Base-by-base conservation (phyloP, 2,329 filamentous ascomycete genomes). In the Alternaria sp. region DNA sequence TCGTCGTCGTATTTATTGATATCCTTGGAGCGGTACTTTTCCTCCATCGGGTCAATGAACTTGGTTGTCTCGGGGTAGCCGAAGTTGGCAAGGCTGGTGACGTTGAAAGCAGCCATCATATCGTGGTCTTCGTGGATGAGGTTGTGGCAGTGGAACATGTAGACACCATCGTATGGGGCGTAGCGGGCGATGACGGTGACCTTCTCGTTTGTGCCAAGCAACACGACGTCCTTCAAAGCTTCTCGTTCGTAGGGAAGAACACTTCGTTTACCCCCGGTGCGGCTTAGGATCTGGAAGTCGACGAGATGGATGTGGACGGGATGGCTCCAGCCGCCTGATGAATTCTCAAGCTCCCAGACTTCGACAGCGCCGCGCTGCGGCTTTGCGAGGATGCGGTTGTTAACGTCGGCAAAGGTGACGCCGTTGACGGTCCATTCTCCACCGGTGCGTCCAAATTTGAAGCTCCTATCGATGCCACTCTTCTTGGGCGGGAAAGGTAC, bases 251-350 rank as follows among this genome's bases (percentile, higher is more conserved):
- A 88, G 0, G 83, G 79, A 57, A 83, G 74, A 4, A 88, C 82
- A 17, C 74, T 70, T 7, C 74, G 71, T 15, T 78, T 76, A 6
- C 81, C 81, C 9, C 83, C 83, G 0, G 74, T 81, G 17, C 87
- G 85, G 7, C 77, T 80, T 19, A 88, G 68, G 50, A 89, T 82
- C 59, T 85, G 82, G 76, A 89, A 85, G 69, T 89, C 87, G 60
- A 89, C 82, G 2, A 89, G 80, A 67, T 89, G 87, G 50, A 89
- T 83, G 73, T 89, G 87, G 23, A 82, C 77, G 0, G 86, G 87
- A 67, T 88, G 87, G 3, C 83, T 81, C 77, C 85, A 86, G 21
- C 82, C 83, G 19, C 84, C 85, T 6, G 80, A 81, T 25, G 75
- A 78, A 72, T 89, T 88, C 63, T 83, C 66, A 4, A 81, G 67